These are phyloP conservation scores for Barbarea vulgaris DNA, from an alignment of 345 rosid genomes.

Conservation along the genomic window DNA sequence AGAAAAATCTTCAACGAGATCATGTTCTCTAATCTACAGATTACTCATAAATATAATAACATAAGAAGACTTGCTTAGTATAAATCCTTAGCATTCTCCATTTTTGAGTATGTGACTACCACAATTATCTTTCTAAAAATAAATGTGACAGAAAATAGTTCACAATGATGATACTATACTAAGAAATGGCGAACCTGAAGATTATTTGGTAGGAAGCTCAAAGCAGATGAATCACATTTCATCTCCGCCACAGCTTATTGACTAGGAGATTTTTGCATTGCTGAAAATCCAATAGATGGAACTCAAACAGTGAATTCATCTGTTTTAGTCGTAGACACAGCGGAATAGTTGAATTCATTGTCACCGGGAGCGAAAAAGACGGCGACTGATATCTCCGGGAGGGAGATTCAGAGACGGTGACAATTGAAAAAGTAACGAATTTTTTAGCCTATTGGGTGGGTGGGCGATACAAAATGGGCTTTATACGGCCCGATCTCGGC, in stretches of 20 bases:
- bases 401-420: not conserved
- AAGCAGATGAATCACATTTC: not conserved
- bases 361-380: not conserved
- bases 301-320: not conserved
- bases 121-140: not conserved
- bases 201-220: slow-evolving; percentile 1
- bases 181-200: slow-evolving; percentile 9
- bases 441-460: not conserved
- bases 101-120: not conserved
- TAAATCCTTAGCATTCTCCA: not conserved
- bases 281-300: not conserved
- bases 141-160: not conserved
- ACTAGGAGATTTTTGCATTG: not conserved
- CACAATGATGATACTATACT: not conserved
- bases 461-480: not conserved
- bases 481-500: not conserved
- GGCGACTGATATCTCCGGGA: not conserved
- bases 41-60: not conserved
- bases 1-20: not conserved
- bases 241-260: not conserved
- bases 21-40: not conserved
- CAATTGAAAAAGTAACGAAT: not conserved
- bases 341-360: not conserved
- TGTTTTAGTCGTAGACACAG: not conserved
- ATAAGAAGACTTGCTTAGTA: not conserved